phyloP scores from a whole-genome alignment of 495 filamentous ascomycete species.

The Talaromyces ruber region DNA sequence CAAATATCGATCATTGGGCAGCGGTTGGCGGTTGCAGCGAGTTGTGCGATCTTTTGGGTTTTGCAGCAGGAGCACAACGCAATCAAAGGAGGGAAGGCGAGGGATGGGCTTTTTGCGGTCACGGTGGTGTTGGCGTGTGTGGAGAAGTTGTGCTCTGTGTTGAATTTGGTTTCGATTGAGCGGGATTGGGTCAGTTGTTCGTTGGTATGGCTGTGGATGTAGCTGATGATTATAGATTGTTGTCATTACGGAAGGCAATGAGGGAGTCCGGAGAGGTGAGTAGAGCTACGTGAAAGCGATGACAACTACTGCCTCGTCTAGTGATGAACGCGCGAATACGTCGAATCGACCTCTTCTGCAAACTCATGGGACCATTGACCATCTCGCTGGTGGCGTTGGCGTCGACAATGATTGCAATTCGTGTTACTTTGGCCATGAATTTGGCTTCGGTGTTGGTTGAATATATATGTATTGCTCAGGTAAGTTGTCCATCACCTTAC shows the following conservation, averaged over 20 bases:
- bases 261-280: conserved; percentile 26
- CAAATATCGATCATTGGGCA: conserved; percentile 24
- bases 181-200: conserved; percentile 43
- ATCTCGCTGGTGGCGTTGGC: conserved; percentile 41
- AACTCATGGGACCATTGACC: conserved; percentile 48
- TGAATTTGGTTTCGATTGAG: conserved; percentile 51
- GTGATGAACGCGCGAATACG: conserved; percentile 51
- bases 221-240: conserved; percentile 21
- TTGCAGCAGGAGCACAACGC: conserved; percentile 3
- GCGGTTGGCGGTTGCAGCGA: conserved; percentile 12
- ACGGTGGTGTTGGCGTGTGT: conserved; percentile 38
- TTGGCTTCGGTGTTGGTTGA: conserved; percentile 38
- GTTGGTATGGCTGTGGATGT: not conserved
- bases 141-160: conserved; percentile 37
- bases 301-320: not conserved
- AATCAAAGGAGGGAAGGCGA: not conserved
- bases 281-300: not conserved
- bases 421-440: conserved; percentile 35
- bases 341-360: conserved; percentile 59
- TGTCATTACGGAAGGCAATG: conserved; percentile 30
- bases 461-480: conserved; percentile 49
- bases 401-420: conserved; percentile 40
- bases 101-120: conserved; percentile 24
- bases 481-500: conserved; percentile 6
- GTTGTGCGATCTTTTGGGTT: conserved; percentile 11